Percentiles rank a stretch among this genome's conserved stretches.
These are phyloP conservation scores for Talaromyces piceae DNA, from an alignment of 2,329 filamentous ascomycete species.

Conservation along the genomic window DNA sequence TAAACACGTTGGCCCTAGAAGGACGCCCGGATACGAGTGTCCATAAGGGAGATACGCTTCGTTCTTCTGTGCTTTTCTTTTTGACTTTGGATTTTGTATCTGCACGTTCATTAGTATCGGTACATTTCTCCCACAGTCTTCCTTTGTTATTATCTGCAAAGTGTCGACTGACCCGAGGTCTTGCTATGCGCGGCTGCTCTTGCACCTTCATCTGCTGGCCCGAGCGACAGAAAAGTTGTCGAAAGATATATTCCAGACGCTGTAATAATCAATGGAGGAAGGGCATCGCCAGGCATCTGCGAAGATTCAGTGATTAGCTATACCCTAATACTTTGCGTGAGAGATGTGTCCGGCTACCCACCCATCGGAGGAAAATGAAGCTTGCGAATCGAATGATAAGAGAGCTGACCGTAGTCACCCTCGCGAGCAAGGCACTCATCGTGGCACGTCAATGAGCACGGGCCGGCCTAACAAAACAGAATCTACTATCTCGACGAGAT, in stretches of 20 bases:
- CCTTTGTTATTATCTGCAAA: background rate
- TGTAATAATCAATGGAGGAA: conserved; percentile 31
- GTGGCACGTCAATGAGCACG: background rate
- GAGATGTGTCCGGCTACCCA: conserved; percentile 16
- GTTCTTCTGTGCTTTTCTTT: conserved; percentile 2
- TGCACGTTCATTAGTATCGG: conserved; percentile 2
- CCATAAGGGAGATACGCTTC: conserved; percentile 39
- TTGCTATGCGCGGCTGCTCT: conserved; percentile 8
- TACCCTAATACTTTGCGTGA: too few species aligned
- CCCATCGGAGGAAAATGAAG: conserved; percentile 41
- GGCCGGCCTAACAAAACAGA: background rate
- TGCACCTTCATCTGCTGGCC: conserved; percentile 6
- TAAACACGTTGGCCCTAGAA: conserved; percentile 58
- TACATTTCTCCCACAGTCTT: too few species aligned
- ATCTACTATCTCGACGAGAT: too few species aligned
- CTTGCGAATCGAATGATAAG: conserved; percentile 26
- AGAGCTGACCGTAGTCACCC: conserved; percentile 30
- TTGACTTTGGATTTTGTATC: background rate
- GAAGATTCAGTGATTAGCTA: conserved; percentile 11
- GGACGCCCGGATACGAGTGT: conserved; percentile 72
- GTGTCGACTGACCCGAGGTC: conserved; percentile 3
- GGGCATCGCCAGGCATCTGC: conserved; percentile 34
- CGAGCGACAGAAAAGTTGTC: conserved; percentile 23
- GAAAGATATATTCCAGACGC: conserved; percentile 40
- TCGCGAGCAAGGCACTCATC: conserved; percentile 18